A percentile compares a stretch with the other conserved stretches of the same genome.
phyloP scores from a whole-genome alignment of 768 basidiomycete genomes.

The Cystobasidium ongulense region DNA sequence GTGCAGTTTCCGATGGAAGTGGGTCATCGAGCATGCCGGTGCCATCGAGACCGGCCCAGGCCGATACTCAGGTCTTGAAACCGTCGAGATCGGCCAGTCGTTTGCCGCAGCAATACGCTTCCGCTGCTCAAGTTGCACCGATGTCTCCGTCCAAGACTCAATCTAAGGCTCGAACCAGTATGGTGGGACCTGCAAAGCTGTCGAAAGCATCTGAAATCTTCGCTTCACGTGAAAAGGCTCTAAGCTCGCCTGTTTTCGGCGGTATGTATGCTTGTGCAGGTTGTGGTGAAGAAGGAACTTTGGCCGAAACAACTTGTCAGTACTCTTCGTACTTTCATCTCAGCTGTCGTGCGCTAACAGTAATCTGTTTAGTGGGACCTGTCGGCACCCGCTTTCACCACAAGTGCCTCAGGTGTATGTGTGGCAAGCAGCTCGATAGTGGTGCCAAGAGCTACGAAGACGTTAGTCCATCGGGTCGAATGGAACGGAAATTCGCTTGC shows the following conservation, averaged over 20 bases:
- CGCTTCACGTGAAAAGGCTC: not conserved
- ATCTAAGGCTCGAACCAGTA: not conserved
- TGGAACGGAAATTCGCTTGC: slow-evolving; percentile 21
- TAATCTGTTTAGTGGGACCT: slow-evolving; percentile 30
- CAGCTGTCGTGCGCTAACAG: not conserved
- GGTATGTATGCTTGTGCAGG: slow-evolving; percentile 20
- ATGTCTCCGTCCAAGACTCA: slow-evolving; percentile 25
- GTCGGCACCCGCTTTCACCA: slow-evolving; percentile 29
- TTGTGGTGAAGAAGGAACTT: slow-evolving; percentile 1
- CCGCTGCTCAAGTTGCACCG: slow-evolving; percentile 17
- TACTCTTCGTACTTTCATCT: not conserved
- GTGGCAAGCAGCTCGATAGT: slow-evolving; percentile 26
- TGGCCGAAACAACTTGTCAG: slow-evolving; percentile 30
- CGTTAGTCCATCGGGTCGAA: not conserved
- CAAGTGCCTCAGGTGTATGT: slow-evolving; percentile 12
- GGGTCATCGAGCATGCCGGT: not conserved
- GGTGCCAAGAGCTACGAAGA: slow-evolving; percentile 25
- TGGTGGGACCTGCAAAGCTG: not conserved
- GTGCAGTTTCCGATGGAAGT: not conserved
- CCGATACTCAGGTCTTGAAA: not conserved
- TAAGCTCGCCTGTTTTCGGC: not conserved
- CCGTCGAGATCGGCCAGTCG: slow-evolving; percentile 10
- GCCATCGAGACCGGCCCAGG: not conserved
- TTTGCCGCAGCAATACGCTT: slow-evolving; percentile 10
- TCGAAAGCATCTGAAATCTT: slow-evolving; percentile 24